A percentile compares a stretch with the other conserved stretches of the same genome.
Conservation (phyloP, 441 rosid genomes). For the Geranium incanum region DNA sequence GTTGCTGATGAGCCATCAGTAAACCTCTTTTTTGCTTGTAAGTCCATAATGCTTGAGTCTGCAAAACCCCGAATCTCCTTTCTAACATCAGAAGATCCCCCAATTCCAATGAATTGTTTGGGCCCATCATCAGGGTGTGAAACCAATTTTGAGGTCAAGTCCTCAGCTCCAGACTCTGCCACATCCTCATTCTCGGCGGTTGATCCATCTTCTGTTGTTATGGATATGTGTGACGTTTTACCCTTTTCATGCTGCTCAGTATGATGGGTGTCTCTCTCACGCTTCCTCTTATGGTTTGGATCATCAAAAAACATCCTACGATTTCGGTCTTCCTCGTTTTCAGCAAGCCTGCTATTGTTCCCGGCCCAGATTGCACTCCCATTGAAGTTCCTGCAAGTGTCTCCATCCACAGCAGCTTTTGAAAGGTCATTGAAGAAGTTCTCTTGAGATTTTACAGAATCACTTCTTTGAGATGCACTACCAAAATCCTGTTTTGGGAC, state of each 20-base stretch:
- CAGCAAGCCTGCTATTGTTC: conserved; percentile 31
- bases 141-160: conserved; percentile 48
- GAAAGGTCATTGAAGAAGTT: conserved; percentile 80
- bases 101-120: conserved; percentile 36
- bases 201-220: conserved; percentile 67
- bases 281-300: conserved; percentile 49
- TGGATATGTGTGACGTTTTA: conserved; percentile 58
- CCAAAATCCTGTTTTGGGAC: conserved; percentile 36
- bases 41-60: conserved; percentile 35
- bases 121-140: conserved; percentile 41
- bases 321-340: conserved; percentile 51
- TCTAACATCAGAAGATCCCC: conserved; percentile 36
- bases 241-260: conserved; percentile 48
- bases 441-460: conserved; percentile 54
- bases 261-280: conserved; percentile 45
- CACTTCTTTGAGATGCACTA: conserved; percentile 54
- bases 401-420: conserved; percentile 40
- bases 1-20: conserved; percentile 35
- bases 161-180: conserved; percentile 86
- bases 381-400: conserved; percentile 42
- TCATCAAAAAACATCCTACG: conserved; percentile 58
- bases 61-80: conserved; percentile 43
- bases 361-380: conserved; percentile 47
- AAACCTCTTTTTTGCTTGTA: conserved; percentile 41
- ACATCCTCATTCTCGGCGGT: conserved; percentile 90